phyloP scores from a whole-genome alignment of 495 filamentous ascomycete species.

The Penicillium atrosanguineum region DNA sequence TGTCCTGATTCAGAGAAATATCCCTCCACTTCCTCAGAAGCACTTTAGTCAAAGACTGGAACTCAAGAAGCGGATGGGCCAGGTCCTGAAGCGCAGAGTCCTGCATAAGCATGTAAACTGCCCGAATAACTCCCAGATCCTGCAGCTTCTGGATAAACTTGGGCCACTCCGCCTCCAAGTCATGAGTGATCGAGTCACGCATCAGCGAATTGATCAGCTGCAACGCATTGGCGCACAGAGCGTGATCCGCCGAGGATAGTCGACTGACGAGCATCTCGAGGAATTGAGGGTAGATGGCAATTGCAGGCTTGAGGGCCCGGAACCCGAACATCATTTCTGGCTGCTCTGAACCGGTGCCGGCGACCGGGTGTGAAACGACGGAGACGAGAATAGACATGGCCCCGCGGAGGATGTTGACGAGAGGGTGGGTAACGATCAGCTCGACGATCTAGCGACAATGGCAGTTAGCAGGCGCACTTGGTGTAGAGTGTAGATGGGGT shows the following conservation, averaged over 20 bases:
- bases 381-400: slow-evolving; percentile 95
- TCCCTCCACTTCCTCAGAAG: slow-evolving; percentile 89
- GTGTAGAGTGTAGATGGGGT: background rate
- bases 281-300: slow-evolving; percentile 87
- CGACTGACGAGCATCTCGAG: slow-evolving; percentile 89
- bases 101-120: slow-evolving; percentile 90
- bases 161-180: slow-evolving; percentile 79
- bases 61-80: slow-evolving; percentile 87
- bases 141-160: slow-evolving; percentile 91
- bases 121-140: slow-evolving; percentile 89
- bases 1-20: slow-evolving; percentile 76
- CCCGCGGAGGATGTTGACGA: slow-evolving; percentile 95
- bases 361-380: slow-evolving; percentile 80
- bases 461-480: background rate
- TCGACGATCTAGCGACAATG: slow-evolving; percentile 67
- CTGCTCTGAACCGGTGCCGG: slow-evolving; percentile 35
- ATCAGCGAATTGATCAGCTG: slow-evolving; percentile 95
- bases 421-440: slow-evolving; percentile 88
- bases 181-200: slow-evolving; percentile 85
- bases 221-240: slow-evolving; percentile 90
- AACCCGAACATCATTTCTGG: slow-evolving; percentile 70
- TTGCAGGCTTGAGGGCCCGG: slow-evolving; percentile 85
- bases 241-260: slow-evolving; percentile 90
- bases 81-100: slow-evolving; percentile 90
- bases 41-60: slow-evolving; percentile 88